These are phyloP conservation scores for Kwoniella shivajii DNA, from an alignment of 1,284 basidiomycete species.

Conservation along the genomic window DNA sequence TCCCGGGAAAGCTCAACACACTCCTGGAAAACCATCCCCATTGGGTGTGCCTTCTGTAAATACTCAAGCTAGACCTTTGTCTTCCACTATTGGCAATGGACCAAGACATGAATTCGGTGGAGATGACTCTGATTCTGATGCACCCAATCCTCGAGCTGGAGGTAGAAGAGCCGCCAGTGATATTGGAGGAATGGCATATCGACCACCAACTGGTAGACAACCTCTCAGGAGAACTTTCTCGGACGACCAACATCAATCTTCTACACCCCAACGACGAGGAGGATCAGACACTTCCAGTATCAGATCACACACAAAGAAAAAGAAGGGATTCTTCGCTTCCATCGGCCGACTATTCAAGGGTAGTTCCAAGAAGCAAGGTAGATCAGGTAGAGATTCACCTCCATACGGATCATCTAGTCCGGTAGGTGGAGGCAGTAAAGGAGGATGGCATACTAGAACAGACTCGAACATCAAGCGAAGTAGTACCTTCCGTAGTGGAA, in stretches of 20 bases:
- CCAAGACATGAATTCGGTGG: slow-evolving; percentile 2
- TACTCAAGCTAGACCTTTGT: slow-evolving; percentile 25
- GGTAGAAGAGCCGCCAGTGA: slow-evolving; percentile 45
- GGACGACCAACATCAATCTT: slow-evolving; percentile 23
- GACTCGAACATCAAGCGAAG: slow-evolving; percentile 47
- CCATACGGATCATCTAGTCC: slow-evolving; percentile 26
- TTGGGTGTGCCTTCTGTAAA: slow-evolving; percentile 42
- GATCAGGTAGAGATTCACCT: slow-evolving; percentile 40
- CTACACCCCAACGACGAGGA: slow-evolving; percentile 7
- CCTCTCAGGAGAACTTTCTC: slow-evolving; percentile 46
- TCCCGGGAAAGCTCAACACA: neutral
- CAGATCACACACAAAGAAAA: slow-evolving; percentile 34
- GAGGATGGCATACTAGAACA: slow-evolving; percentile 50
- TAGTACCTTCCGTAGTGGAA: slow-evolving; percentile 22
- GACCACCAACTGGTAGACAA: slow-evolving; percentile 28
- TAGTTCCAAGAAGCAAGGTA: slow-evolving; percentile 20
- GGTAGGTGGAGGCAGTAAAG: slow-evolving; percentile 17
- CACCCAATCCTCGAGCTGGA: slow-evolving; percentile 20
- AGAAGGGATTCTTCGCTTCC: slow-evolving; percentile 50
- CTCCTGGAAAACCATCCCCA: slow-evolving; percentile 27
- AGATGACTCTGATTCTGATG: slow-evolving; percentile 22
- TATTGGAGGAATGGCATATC: slow-evolving; percentile 40
- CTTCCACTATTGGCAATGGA: slow-evolving; percentile 15
- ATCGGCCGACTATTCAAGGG: slow-evolving; percentile 50
- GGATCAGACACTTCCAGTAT: slow-evolving; percentile 43